Conservation (phyloP, 140 eudicot genomes). For the Erigeron philadelphicus region DNA sequence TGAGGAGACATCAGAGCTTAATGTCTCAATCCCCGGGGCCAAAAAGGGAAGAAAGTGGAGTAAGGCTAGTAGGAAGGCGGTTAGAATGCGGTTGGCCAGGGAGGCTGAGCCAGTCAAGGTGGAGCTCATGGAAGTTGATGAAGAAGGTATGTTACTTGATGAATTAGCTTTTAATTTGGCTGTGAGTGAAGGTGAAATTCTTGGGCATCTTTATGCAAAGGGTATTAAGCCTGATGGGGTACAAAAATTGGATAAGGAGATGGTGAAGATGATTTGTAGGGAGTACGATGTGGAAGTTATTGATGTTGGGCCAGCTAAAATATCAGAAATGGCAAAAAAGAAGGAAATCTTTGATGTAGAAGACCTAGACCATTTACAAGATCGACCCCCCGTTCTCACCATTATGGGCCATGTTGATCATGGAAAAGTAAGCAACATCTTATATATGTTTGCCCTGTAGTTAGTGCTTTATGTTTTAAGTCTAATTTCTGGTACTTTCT, state of each 20-base stretch:
- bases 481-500: constrained; percentile 28
- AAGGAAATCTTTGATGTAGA: constrained; percentile 81
- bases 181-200: constrained; percentile 78
- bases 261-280: constrained; percentile 87
- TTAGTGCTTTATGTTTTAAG: constrained; percentile 10
- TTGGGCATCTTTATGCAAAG: constrained; percentile 62
- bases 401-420: constrained; percentile 99
- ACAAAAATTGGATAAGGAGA: constrained; percentile 60
- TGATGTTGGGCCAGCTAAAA: constrained; percentile 53
- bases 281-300: constrained; percentile 87
- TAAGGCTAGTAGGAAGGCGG: constrained; percentile 86
- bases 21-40: constrained; percentile 58
- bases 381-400: constrained; percentile 87
- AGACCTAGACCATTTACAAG: constrained; percentile 71
- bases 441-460: not conserved
- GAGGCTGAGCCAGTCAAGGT: constrained; percentile 89
- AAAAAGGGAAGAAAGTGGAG: constrained; percentile 89
- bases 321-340: constrained; percentile 80
- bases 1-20: constrained; percentile 59
- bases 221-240: constrained; percentile 90
- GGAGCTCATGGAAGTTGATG: constrained; percentile 80
- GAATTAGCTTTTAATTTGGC: constrained; percentile 86
- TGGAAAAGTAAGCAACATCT: constrained; percentile 62
- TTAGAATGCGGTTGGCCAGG: constrained; percentile 72
- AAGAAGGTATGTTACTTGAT: constrained; percentile 76